Conservation (phyloP, 2,329 filamentous ascomycete genomes). For the Beauveria varroae region DNA sequence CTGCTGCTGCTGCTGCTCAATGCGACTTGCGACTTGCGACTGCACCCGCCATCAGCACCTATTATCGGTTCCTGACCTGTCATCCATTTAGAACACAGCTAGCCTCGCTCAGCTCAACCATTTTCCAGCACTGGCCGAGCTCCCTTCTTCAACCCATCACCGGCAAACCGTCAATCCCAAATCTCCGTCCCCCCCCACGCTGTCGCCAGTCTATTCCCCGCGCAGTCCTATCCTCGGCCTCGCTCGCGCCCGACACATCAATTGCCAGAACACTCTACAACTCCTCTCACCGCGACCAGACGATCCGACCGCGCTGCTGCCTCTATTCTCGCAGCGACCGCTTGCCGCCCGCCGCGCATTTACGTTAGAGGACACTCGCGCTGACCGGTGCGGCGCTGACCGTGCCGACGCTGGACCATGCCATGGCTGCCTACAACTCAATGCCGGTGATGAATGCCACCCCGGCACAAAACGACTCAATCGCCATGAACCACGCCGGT, state of each 20-base stretch:
- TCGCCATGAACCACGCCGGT: conserved; percentile 36
- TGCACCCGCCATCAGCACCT: background rate
- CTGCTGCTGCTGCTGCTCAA: background rate
- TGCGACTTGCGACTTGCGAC: background rate
- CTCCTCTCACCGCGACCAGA: background rate
- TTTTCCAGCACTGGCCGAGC: background rate
- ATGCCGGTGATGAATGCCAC: conserved; percentile 43
- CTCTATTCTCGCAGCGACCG: background rate
- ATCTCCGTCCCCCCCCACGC: background rate
- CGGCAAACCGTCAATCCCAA: background rate
- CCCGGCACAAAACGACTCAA: conserved; percentile 36
- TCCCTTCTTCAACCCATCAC: conserved; percentile 2
- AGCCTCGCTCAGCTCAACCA: background rate
- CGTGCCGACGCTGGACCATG: conserved; percentile 31
- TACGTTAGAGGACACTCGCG: background rate
- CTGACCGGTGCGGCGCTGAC: conserved; percentile 22
- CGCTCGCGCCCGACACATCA: background rate
- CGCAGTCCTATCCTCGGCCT: background rate
- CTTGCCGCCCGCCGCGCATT: background rate
- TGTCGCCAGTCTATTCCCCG: background rate
- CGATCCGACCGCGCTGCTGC: background rate
- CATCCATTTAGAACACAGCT: background rate
- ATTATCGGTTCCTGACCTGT: background rate
- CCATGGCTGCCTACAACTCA: conserved; percentile 52
- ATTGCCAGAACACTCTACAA: background rate